These are phyloP conservation scores for Haematococcus sp. DNA, from an alignment of 139 green algal genomes.

Conservation along the genomic window DNA sequence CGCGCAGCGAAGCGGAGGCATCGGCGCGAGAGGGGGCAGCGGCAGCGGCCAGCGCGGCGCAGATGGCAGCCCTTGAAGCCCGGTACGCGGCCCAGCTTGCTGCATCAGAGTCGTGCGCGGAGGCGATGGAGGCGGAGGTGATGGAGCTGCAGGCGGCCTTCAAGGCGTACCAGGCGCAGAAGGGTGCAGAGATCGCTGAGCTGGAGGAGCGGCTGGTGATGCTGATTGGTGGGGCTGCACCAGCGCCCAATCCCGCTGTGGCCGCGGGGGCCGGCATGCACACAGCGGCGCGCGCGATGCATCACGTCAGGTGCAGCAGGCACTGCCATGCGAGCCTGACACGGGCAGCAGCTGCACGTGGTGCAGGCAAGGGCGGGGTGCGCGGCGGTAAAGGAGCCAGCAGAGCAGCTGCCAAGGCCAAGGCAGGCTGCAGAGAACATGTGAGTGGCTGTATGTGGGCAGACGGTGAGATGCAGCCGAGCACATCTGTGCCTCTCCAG, in stretches of 20 bases:
- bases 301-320: not conserved
- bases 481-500: too few species aligned
- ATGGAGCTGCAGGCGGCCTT: constrained; percentile 18
- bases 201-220: constrained; percentile 28
- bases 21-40: constrained; percentile 3
- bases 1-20: constrained; percentile 4
- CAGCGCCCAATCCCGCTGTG: too few species aligned
- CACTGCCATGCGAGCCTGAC: not conserved
- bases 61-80: not conserved
- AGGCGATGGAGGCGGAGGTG: constrained; percentile 20
- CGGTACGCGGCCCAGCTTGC: not conserved
- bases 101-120: not conserved
- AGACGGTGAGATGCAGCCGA: not conserved
- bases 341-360: not conserved
- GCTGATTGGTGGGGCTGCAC: constrained; percentile 10
- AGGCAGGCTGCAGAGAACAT: not conserved
- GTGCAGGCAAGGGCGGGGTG: not conserved
- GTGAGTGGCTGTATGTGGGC: not conserved
- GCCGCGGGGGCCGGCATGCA: not conserved
- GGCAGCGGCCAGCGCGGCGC: not conserved
- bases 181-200: constrained; percentile 22
- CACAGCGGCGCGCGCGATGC: not conserved
- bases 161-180: constrained; percentile 32
- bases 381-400: not conserved
- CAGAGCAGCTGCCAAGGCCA: not conserved